Evolutionary conservation across 1,284 basidiomycete genomes (phyloP).

Genomic region (Phenoliferia sp.): DNA sequence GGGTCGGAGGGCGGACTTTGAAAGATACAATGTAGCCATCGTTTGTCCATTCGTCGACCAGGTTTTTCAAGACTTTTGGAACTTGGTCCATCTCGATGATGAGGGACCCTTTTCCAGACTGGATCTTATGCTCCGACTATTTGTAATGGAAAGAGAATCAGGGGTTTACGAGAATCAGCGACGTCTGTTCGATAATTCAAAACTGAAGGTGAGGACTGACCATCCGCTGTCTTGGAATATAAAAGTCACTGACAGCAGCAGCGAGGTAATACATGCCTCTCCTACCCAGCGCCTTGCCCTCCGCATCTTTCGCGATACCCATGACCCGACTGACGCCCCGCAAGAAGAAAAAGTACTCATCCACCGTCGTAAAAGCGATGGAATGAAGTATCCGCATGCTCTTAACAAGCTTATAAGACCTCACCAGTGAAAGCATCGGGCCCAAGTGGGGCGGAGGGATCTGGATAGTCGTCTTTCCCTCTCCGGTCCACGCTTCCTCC

Average conservation of each 20-base stretch:
- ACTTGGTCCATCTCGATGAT: constrained; percentile 98
- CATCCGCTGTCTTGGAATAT: constrained; percentile 83
- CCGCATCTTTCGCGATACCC: constrained; percentile 45
- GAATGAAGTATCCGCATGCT: constrained; percentile 69
- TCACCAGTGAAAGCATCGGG: constrained; percentile 67
- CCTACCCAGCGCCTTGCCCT: constrained; percentile 62
- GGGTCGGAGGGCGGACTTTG: constrained; percentile 59
- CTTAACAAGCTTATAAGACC: constrained; percentile 76
- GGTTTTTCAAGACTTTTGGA: constrained; percentile 86
- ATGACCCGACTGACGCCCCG: constrained; percentile 64
- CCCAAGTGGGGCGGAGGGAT: constrained; percentile 39
- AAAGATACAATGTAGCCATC: constrained; percentile 93
- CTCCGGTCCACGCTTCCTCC: neutral
- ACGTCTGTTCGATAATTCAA: neutral
- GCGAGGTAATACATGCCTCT: constrained; percentile 91
- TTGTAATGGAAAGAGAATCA: neutral
- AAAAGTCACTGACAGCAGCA: constrained; percentile 96
- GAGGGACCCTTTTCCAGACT: constrained; percentile 87
- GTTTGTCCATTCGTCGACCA: constrained; percentile 90
- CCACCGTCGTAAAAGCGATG: constrained; percentile 87
- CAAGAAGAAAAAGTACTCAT: constrained; percentile 92
- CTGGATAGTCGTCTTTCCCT: constrained; percentile 17
- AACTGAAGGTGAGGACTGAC: constrained; percentile 53
- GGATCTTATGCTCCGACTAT: constrained; percentile 96
- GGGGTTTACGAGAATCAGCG: too few relatives aligned